phyloP scores from a whole-genome alignment of 1,284 basidiomycete genomes.

The Sphagnurus paluster region DNA sequence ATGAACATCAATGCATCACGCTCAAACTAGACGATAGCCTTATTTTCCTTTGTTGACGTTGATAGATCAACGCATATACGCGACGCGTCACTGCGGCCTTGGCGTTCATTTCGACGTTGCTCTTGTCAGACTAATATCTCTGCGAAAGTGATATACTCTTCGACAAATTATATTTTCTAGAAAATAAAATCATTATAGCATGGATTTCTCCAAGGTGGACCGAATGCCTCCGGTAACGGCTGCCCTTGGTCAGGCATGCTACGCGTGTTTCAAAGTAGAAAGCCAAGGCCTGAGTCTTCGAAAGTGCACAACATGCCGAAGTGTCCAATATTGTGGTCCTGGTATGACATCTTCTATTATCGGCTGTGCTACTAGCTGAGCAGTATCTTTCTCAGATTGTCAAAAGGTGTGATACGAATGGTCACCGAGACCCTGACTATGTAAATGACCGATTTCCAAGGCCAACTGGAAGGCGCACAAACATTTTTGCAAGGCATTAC shows the following conservation, averaged over 20 bases:
- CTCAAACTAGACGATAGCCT: too few species aligned
- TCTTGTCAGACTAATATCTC: too few species aligned
- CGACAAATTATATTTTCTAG: too few species aligned
- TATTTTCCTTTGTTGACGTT: too few species aligned
- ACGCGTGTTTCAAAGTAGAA: conserved; percentile 28
- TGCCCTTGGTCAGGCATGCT: conserved; percentile 28
- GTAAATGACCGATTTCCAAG: neutral
- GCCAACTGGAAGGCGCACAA: conserved; percentile 13
- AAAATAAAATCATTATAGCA: neutral
- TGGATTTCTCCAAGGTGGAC: conserved; percentile 15
- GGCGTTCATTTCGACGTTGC: too few species aligned
- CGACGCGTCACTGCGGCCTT: too few species aligned
- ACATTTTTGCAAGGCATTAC: conserved; percentile 10
- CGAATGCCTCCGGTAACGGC: conserved; percentile 26
- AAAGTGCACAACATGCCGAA: conserved; percentile 28
- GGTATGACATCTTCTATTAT: conserved; percentile 15
- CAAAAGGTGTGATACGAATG: conserved; percentile 8
- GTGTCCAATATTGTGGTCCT: conserved; percentile 30
- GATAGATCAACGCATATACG: too few species aligned
- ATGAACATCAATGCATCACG: too few species aligned
- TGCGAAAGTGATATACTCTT: too few species aligned
- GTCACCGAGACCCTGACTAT: neutral
- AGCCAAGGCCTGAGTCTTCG: conserved; percentile 17
- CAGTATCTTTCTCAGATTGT: conserved; percentile 1
- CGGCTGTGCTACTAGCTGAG: too few species aligned